Evolutionary conservation across 345 rosid genomes (phyloP).

Genomic region (Brassica incana): DNA sequence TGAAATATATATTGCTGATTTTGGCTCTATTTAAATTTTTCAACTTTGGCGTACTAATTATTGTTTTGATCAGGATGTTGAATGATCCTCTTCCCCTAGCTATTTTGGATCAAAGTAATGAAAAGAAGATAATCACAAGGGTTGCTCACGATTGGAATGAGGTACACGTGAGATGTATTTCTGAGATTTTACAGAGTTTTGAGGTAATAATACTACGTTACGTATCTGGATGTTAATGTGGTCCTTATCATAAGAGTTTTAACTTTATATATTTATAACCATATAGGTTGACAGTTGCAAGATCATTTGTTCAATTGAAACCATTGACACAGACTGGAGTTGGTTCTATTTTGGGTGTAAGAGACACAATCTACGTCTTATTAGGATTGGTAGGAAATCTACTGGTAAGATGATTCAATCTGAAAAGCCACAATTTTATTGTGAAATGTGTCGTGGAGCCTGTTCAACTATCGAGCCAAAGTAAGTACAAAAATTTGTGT

Average conservation of each 20-base stretch:
- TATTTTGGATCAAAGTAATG: not conserved
- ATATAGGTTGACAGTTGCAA: not conserved
- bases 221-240: no score
- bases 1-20: no score
- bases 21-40: no score
- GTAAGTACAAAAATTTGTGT: no score
- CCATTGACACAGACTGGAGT: not conserved
- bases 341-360: not conserved
- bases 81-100: not conserved
- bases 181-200: not conserved
- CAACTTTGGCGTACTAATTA: no score
- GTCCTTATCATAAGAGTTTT: not conserved
- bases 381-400: not conserved
- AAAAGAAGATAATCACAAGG: not conserved
- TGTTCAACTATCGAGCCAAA: no score
- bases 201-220: not conserved
- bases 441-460: not conserved
- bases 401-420: not conserved
- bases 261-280: not conserved
- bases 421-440: not conserved
- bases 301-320: not conserved
- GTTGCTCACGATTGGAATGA: not conserved
- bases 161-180: not conserved
- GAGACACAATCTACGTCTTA: not conserved
- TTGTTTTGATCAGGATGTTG: not conserved